These are phyloP conservation scores for Lasiodiplodia theobromae DNA, from an alignment of 2,329 filamentous ascomycete species.

Conservation along the genomic window DNA sequence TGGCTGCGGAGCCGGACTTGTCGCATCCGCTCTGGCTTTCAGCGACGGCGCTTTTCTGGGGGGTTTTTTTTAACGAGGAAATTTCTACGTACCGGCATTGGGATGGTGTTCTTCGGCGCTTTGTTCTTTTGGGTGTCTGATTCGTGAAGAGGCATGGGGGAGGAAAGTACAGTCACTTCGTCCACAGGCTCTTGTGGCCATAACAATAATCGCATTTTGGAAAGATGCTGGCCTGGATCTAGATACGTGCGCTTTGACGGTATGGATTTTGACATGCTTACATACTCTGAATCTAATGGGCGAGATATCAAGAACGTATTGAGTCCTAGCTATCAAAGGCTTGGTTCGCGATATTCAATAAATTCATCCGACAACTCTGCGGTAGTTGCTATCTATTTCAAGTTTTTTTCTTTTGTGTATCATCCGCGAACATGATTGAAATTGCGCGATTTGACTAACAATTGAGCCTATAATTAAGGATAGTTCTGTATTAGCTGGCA, in stretches of 20 bases:
- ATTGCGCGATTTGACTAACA: too few species aligned
- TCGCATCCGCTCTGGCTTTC: constrained; percentile 1
- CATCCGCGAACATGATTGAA: too few species aligned
- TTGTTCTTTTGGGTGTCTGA: not conserved
- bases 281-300: too few species aligned
- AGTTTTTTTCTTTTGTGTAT: too few species aligned
- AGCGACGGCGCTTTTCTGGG: constrained; percentile 13
- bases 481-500: too few species aligned
- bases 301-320: too few species aligned
- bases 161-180: not conserved
- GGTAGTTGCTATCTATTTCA: too few species aligned
- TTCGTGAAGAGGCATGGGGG: not conserved
- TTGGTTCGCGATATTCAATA: too few species aligned
- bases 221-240: not conserved
- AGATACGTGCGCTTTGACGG: not conserved
- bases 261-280: too few species aligned
- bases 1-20: not conserved
- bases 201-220: not conserved
- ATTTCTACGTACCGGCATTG: not conserved
- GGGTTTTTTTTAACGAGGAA: not conserved
- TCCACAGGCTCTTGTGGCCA: not conserved
- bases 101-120: constrained; percentile 11
- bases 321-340: too few species aligned
- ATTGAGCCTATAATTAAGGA: too few species aligned
- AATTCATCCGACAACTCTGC: too few species aligned